Conservation (phyloP, 768 basidiomycete genomes). For the Epithele typhae region DNA sequence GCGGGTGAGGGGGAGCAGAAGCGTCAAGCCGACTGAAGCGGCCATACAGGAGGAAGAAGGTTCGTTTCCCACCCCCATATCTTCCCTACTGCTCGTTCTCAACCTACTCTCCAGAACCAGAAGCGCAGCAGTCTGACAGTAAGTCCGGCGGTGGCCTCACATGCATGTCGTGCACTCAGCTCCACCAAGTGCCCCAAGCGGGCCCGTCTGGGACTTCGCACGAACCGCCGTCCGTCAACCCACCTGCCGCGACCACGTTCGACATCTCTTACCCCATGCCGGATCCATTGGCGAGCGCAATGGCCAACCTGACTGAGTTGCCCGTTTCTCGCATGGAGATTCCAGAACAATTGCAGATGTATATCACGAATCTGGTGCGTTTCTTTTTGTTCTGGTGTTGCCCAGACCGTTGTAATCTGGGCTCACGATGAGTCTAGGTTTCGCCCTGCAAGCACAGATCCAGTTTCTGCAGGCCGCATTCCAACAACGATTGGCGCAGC, state of each 20-base stretch:
- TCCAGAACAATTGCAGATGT: background rate
- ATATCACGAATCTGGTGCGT: conserved; percentile 3
- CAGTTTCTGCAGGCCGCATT: conserved; percentile 44
- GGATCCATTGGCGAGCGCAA: no score
- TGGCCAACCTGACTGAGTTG: no score
- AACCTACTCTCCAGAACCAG: conserved; percentile 8
- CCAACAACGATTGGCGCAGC: conserved; percentile 33
- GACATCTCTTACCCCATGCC: no score
- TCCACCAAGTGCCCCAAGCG: conserved; percentile 16
- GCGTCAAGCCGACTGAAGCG: conserved; percentile 46
- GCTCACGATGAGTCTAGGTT: conserved; percentile 13
- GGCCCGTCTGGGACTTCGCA: conserved; percentile 23
- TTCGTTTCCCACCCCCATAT: background rate
- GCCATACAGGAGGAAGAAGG: conserved; percentile 49
- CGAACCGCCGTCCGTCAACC: conserved; percentile 3
- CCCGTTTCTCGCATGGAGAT: no score
- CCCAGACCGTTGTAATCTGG: background rate
- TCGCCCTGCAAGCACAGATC: conserved; percentile 47
- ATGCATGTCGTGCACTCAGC: background rate
- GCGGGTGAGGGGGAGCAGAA: conserved; percentile 47
- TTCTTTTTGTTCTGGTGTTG: no score
- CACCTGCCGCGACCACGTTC: no score
- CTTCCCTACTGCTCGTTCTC: background rate
- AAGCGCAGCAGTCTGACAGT: background rate
- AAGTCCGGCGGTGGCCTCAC: background rate